phyloP scores from a whole-genome alignment of 2,329 filamentous ascomycete genomes.

The Nannizziopsis arthrosporioides region DNA sequence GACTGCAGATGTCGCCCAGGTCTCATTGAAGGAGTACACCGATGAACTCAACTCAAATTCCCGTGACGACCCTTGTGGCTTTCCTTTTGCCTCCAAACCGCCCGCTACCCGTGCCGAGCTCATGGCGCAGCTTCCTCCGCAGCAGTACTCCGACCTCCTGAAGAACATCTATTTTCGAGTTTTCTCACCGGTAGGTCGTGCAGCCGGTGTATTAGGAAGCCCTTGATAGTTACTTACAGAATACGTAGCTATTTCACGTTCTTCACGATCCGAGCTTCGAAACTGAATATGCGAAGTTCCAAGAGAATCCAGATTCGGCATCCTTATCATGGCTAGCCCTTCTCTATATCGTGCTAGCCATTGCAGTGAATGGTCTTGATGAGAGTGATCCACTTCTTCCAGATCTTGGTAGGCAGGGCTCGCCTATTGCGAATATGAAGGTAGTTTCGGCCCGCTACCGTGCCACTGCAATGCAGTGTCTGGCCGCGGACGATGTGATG shows the following conservation, averaged over 20 bases:
- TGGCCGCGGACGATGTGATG: conserved; percentile 31
- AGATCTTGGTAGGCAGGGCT: conserved; percentile 29
- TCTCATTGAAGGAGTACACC: conserved; percentile 20
- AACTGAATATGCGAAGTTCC: conserved; percentile 30
- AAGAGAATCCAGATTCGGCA: conserved; percentile 26
- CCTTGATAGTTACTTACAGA: background rate
- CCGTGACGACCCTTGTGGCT: conserved; percentile 24
- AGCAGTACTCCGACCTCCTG: conserved; percentile 27
- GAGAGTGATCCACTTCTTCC: conserved; percentile 27
- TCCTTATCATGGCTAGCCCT: conserved; percentile 31
- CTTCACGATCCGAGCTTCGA: conserved; percentile 34
- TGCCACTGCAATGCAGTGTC: conserved; percentile 28
- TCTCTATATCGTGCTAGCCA: conserved; percentile 30
- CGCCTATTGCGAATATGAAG: conserved; percentile 28
- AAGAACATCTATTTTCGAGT: conserved; percentile 30
- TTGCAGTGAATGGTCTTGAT: conserved; percentile 29
- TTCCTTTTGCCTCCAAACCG: conserved; percentile 24
- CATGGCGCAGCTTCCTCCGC: conserved; percentile 26
- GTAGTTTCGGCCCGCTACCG: conserved; percentile 29
- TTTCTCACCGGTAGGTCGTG: conserved; percentile 29
- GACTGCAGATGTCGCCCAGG: conserved; percentile 22
- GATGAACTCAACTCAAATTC: conserved; percentile 21
- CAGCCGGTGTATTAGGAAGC: background rate
- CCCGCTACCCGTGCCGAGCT: conserved; percentile 22
- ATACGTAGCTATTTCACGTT: conserved; percentile 28